Evolutionary conservation across 306 rosid species (phyloP), one percentile per base, ranked within the genome.

Genomic region (Acacia melanoxylon): DNA sequence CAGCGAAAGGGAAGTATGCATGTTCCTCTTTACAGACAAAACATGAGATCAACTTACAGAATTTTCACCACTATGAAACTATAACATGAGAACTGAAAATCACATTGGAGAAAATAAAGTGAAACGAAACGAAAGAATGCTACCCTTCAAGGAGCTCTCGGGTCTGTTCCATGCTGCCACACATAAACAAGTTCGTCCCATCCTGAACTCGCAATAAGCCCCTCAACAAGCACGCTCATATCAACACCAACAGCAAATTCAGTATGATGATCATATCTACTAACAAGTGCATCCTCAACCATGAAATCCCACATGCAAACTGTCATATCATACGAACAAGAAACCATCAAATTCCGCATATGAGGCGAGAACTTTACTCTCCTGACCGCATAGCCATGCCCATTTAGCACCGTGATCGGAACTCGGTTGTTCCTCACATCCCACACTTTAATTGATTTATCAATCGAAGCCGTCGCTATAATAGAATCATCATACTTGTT

Each of bases 171-270:
- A 79, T 93, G 90, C 86, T 92, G 98, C 98, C 99, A 93, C 37
- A 93, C 97, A 46, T 92, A 95, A 56, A 84, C 99, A 72, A 91
- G 94, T 86, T 93, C 97, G 72, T 95, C 98, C 99, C 99, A 95
- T 1, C 97, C 97, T 1, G 97, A 91, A 54, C 98, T 95, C 0
- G 99, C 98, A 59, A 95, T 81, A 48, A 95, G 90, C 31, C 99
- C 99, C 67, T 95, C 97, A 29, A 93, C 98, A 17, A 95, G 92
- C 19, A 95, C 96, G 16, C 99, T 95, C 94, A 93, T 86, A 80
- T 93, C 99, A 0, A 93, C 89, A n/a, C 99, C 99, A 17, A 95
- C 99, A 0, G 96, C 94, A 69, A 95, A 95, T 72, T 95, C 98
- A 0, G 94, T 88, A 42, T 93, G 99, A 44, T 95, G 98, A 75